phyloP scores from a whole-genome alignment of 352 stramenopile genomes.

The Albugo laibachii region DNA sequence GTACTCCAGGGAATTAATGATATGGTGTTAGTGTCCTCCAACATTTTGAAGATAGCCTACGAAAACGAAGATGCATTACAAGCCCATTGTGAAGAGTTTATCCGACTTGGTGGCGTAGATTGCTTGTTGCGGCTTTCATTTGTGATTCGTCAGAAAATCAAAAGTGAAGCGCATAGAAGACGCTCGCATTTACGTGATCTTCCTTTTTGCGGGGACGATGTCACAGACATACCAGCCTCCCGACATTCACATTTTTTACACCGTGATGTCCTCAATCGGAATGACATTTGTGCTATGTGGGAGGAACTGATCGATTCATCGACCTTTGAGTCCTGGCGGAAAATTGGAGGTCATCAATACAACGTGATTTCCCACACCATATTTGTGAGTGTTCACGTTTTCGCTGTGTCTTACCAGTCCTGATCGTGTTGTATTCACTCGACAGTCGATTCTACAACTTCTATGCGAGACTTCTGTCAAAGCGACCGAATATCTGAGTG shows the following conservation, averaged over 20 bases:
- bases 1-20: no score
- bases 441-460: slow-evolving; percentile 40
- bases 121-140: slow-evolving; percentile 53
- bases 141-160: slow-evolving; percentile 32
- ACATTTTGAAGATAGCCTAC: no score
- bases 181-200: no score
- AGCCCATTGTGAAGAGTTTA: slow-evolving; percentile 25
- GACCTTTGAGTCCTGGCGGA: slow-evolving; percentile 14
- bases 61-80: no score
- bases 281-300: slow-evolving; percentile 39
- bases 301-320: slow-evolving; percentile 17
- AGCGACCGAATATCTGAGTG: slow-evolving; percentile 42
- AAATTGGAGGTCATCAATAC: slow-evolving; percentile 11
- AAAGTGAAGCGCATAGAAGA: slow-evolving; percentile 4
- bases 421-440: background rate
- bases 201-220: background rate
- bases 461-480: slow-evolving; percentile 64
- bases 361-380: no score
- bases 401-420: no score
- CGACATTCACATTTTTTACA: slow-evolving; percentile 11
- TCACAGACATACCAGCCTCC: slow-evolving; percentile 10
- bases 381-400: no score
- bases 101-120: slow-evolving; percentile 50
- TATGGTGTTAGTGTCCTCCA: no score
- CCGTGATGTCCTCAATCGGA: slow-evolving; percentile 14